Conservation (phyloP, 106 monocot genomes). For the Allium cepa region DNA sequence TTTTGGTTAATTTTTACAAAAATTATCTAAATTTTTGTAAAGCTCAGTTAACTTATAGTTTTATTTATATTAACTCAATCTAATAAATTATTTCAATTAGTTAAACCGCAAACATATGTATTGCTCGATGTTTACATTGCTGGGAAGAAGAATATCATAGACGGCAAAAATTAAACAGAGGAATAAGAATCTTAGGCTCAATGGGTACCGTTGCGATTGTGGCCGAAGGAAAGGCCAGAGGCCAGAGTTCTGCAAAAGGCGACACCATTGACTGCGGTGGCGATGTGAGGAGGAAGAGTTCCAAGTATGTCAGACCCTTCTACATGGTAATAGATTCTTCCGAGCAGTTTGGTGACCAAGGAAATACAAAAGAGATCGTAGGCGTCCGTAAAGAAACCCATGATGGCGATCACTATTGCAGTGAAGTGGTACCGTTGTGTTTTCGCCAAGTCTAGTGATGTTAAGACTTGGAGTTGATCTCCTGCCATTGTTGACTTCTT, state of each 20-base stretch:
- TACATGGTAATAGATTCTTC: constrained; percentile 21
- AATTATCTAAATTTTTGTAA: no score
- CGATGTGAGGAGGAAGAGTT: constrained; percentile 1
- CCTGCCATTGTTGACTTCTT: no score
- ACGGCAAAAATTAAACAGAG: constrained; percentile 8
- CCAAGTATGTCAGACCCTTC: neutral
- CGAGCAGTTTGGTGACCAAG: constrained; percentile 22
- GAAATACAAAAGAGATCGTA: constrained; percentile 80
- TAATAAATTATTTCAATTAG: no score
- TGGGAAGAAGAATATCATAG: no score
- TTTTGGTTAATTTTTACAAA: no score
- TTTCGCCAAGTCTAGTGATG: constrained; percentile 2
- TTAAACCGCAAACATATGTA: no score
- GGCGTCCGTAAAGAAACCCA: constrained; percentile 92
- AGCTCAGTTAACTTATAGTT: no score
- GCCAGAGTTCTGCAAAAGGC: constrained; percentile 43
- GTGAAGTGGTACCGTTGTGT: constrained; percentile 85
- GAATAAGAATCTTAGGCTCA: constrained; percentile 8
- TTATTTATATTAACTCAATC: no score
- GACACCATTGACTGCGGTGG: constrained; percentile 39
- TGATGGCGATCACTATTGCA: constrained; percentile 70
- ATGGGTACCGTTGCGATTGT: constrained; percentile 6
- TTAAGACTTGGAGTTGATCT: neutral
- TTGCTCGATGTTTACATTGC: no score
- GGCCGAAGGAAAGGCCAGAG: constrained; percentile 52